Evolutionary conservation across 106 monocot species (phyloP), one percentile per base, ranked within the genome.

Genomic region (Dactylorhiza incarnata): DNA sequence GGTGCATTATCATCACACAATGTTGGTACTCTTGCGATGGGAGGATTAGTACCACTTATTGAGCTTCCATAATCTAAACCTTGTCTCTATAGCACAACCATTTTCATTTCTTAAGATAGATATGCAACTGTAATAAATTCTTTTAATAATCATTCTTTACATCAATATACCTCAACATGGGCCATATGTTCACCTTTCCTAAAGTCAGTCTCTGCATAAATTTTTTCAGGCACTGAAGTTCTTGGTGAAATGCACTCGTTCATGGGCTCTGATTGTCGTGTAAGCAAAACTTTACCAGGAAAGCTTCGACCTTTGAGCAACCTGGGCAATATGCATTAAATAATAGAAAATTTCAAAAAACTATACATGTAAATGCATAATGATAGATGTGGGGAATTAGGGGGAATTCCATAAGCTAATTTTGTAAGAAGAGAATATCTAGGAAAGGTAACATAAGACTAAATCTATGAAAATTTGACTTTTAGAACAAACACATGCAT

Each of bases 281-380:
- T 88, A 59, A 95, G 54, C 84, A 95, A 73, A 88, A 92, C 83
- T 82, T 92, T 95, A 24, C 95, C 95, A 83, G 95, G 95, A 79
- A 95, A 92, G 73, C 88, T 95, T 43, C 95, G 95, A 55, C 95
- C 90, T 84, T 85, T 92, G 53, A 95, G 85, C 62, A 92, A 82
- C 80, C 95, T 95, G 79, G 44, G 79, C 15, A 58, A 26, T 44
- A 66, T 11, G 12, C 25, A 63, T 56, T 25, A 14, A 76, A 26
- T 6, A 58, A 61, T 11, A 59, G 10, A 10, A 54, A 49, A 12
- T 45, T 19, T 48, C 0, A 47, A 19, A 43, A 19, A 29, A 71
- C 72, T 67, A 72, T 72, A 11, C 49, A 48, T 49, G 22, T 72
- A 49, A 72, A 72, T 72, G 72, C 49, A 24, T 23, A 49, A 45